Percentiles rank a stretch among this genome's conserved stretches.
Evolutionary conservation across 768 basidiomycete species (phyloP).

Genomic region (Gymnopilus junonius): DNA sequence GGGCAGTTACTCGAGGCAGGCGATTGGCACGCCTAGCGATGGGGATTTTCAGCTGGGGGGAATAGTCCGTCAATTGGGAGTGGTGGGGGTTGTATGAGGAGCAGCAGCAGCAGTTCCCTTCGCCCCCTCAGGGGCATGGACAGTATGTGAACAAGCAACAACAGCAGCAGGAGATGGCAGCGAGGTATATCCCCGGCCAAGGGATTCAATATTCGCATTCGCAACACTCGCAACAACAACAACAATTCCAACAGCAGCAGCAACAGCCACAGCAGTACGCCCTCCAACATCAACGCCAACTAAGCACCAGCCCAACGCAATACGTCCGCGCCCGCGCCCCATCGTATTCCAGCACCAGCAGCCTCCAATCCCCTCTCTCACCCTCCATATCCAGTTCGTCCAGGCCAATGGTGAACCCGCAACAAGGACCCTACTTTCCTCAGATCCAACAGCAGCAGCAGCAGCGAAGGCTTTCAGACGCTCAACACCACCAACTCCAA

Average conservation of each 20-base stretch:
- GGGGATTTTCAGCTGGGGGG: constrained; percentile 50
- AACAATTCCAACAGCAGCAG: constrained; percentile 13
- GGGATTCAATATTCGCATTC: constrained; percentile 62
- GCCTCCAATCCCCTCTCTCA: constrained; percentile 60
- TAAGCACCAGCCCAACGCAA: constrained; percentile 25
- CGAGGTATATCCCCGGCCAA: constrained; percentile 68
- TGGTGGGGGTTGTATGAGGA: constrained; percentile 46
- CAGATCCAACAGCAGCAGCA: constrained; percentile 45
- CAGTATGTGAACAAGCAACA: constrained; percentile 28
- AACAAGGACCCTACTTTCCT: constrained; percentile 49
- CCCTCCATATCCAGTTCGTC: constrained; percentile 33
- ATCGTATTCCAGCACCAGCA: constrained; percentile 41
- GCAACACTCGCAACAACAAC: constrained; percentile 27
- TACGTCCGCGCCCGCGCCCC: constrained; percentile 48
- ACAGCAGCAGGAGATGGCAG: constrained; percentile 46
- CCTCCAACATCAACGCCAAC: constrained; percentile 17
- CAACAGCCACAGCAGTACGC: constrained; percentile 21
- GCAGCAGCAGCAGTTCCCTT: constrained; percentile 47
- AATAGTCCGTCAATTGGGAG: constrained; percentile 45
- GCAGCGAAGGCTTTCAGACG: constrained; percentile 38
- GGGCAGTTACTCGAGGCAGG: constrained; percentile 40
- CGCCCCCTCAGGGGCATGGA: constrained; percentile 38
- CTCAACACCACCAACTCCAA: constrained; percentile 30
- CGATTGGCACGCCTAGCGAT: constrained; percentile 66
- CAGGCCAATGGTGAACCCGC: constrained; percentile 43